Base-by-base conservation (phyloP, 1,139 yeast species). In the Wickerhamiella pararugosa region DNA sequence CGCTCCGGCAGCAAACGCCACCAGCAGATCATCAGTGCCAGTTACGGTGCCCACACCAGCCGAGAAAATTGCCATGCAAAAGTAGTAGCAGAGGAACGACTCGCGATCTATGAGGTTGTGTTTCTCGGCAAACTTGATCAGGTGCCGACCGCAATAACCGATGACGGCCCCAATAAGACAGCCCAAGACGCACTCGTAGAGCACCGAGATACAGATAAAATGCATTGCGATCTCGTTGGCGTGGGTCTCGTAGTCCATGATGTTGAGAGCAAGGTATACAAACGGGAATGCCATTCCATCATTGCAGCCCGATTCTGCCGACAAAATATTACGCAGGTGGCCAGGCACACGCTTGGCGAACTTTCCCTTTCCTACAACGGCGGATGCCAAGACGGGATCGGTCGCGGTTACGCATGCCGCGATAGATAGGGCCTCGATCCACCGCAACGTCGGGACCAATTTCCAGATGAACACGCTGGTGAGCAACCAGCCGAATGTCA, bases 211-310 rank as follows among this genome's bases (percentile, higher is more conserved):
- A 46, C 79, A 70, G 44, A 90, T 68, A 92, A 95, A 90, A 49
- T 90, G 81, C 57, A 79, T 78, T 29, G 87, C 75, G 49, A 87
- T 81, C 49, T 74, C 76, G 2, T 73, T 70, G 1, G 76, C 70
- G 41, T 82, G 59, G 3, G 86, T 86, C 5, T 71, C 67, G 56
- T 83, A 76, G 25, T 76, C 60, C 42, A 86, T 75, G 39, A 86
- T 59, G 54, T 78, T 71, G 43, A 86, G 59, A 1, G 94, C 78
- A 41, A 87, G 64, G 53, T 70, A 86, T 35, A 86, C 83, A 57
- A 90, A 90, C 0, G 98, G 98, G 58, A 86, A 87, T 0, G 98
- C 97, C 92, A 90, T 82, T 43, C 98, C 98, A 57, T 90, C 98
- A 61, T 90, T 90, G 62, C 96, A 87, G 7, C 94, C 97, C 0